Evolutionary conservation across 202 grass and related monocot genomes (phyloP), one percentile per base, ranked within the genome.

Genomic region (Setaria viridis): DNA sequence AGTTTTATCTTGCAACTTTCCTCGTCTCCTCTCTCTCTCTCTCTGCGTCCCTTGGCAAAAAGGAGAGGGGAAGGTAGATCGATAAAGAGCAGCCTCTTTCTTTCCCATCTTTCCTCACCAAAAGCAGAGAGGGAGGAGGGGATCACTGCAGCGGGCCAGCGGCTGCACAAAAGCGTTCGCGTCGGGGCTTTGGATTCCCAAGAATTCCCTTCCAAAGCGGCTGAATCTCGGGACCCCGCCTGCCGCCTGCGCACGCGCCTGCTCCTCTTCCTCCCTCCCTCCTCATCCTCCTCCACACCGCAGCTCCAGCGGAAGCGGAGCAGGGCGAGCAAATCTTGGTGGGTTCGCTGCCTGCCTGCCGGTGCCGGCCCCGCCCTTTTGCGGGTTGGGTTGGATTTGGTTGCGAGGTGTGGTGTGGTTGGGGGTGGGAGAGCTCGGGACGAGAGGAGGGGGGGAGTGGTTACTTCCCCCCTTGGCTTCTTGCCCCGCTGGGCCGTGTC

Each of bases 351-450:
- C 58, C 60, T 35, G 47, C 58, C 49, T 21, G 49, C 10, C 19
- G 47, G 65, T 37, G 67, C 71, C 25, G 5, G 47, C 68, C 67
- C 14, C 7, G 14, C 14, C 41, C 77, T 77, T 11, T 37, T 11
- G 43, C 29, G 77, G 79, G 79, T 42, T 62, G 70, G 79, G 80
- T 85, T 83, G 90, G 90, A 65, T 92, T 95, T 88, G 85, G 79
- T 95, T 48, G 77, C 49, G 87, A 70, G 87, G 87, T 83, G 90
- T 75, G 86, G 86, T 85, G 87, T 76, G 88, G 92, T 85, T 86
- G 81, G 76, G 78, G 69, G 60, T 76, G 63, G 77, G 73, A 32
- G 66, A 71, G 37, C 15, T 12, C 30, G 30, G 30, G 42, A 4
- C 2, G 72, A 4, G 34, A 35, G 34, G 35, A 2, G 66, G 33